A percentile compares a stretch with the other conserved stretches of the same genome.
Evolutionary conservation across 2,329 filamentous ascomycete species (phyloP).

Genomic region (Exophiala alcalophila): DNA sequence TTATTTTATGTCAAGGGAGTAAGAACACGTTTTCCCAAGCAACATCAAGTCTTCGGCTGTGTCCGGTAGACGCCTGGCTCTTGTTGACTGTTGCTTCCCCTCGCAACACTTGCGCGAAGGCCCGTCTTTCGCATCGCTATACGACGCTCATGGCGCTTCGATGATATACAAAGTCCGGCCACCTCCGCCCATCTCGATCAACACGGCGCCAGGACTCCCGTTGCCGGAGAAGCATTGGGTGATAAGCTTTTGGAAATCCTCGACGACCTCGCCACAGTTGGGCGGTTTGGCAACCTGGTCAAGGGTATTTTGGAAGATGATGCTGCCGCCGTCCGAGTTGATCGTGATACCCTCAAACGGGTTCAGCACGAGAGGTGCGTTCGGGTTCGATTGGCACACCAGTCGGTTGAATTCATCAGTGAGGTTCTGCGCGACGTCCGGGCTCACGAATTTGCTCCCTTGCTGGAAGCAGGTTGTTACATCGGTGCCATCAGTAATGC

Average conservation of each 20-base stretch:
- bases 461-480: slow-evolving; percentile 9
- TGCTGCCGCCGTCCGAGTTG: slow-evolving; percentile 4
- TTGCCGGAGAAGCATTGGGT: slow-evolving; percentile 5
- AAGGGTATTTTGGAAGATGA: slow-evolving; percentile 14
- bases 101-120: too few relatives aligned
- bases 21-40: too few relatives aligned
- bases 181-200: slow-evolving; percentile 10
- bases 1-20: too few relatives aligned
- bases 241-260: slow-evolving; percentile 11
- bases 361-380: slow-evolving; percentile 5
- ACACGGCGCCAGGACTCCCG: slow-evolving; percentile 8
- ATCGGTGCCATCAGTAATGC: slow-evolving; percentile 6
- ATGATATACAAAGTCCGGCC: slow-evolving; percentile 6
- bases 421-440: slow-evolving; percentile 5
- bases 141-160: slow-evolving; percentile 11
- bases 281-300: slow-evolving; percentile 6
- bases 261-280: slow-evolving; percentile 9
- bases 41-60: too few relatives aligned
- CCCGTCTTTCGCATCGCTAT: too few relatives aligned
- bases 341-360: slow-evolving; percentile 5
- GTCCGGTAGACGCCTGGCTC: too few relatives aligned
- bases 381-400: slow-evolving; percentile 10
- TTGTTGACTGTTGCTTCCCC: too few relatives aligned
- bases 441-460: slow-evolving; percentile 3
- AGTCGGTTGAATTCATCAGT: slow-evolving; percentile 10